Evolutionary conservation across 108 stramenopile species (phyloP).

Genomic region (Skeletonema marinoi): DNA sequence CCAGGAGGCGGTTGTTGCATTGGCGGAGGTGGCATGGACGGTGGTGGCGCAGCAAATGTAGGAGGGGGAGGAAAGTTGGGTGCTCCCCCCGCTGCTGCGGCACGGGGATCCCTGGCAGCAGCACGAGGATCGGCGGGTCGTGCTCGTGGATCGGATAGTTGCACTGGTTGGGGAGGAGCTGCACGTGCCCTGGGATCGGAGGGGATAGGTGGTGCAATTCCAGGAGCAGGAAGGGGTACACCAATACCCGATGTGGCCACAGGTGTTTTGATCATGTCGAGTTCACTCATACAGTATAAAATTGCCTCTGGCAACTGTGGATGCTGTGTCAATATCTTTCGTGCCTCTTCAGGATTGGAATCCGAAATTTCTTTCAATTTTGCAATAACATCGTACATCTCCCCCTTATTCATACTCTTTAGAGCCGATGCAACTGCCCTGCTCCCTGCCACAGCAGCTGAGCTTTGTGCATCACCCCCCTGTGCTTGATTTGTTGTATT

Average conservation of each 20-base stretch:
- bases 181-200: slow-evolving; percentile 60
- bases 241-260: slow-evolving; percentile 43
- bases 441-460: slow-evolving; percentile 61
- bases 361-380: slow-evolving; percentile 91
- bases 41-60: slow-evolving; percentile 24
- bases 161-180: slow-evolving; percentile 15
- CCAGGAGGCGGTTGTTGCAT: slow-evolving; percentile 19
- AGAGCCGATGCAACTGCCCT: slow-evolving; percentile 78
- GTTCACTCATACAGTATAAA: slow-evolving; percentile 81
- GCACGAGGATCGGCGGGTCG: slow-evolving; percentile 44
- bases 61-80: slow-evolving; percentile 40
- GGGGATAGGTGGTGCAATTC: slow-evolving; percentile 35
- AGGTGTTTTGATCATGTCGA: slow-evolving; percentile 91
- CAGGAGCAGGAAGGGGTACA: slow-evolving; percentile 19
- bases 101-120: slow-evolving; percentile 18
- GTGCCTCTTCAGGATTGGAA: slow-evolving; percentile 90
- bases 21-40: slow-evolving; percentile 49
- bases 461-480: slow-evolving; percentile 15
- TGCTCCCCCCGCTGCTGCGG: slow-evolving; percentile 28
- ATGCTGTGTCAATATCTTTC: slow-evolving; percentile 80
- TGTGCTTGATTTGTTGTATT: slow-evolving; percentile 14
- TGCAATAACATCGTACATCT: slow-evolving; percentile 91
- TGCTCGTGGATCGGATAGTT: slow-evolving; percentile 27
- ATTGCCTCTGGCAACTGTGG: slow-evolving; percentile 92
- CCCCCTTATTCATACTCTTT: slow-evolving; percentile 83